Evolutionary conservation across 208 protist genomes (phyloP), one percentile per base, ranked within the genome.

Genomic region (Leishmania amazonensis): DNA sequence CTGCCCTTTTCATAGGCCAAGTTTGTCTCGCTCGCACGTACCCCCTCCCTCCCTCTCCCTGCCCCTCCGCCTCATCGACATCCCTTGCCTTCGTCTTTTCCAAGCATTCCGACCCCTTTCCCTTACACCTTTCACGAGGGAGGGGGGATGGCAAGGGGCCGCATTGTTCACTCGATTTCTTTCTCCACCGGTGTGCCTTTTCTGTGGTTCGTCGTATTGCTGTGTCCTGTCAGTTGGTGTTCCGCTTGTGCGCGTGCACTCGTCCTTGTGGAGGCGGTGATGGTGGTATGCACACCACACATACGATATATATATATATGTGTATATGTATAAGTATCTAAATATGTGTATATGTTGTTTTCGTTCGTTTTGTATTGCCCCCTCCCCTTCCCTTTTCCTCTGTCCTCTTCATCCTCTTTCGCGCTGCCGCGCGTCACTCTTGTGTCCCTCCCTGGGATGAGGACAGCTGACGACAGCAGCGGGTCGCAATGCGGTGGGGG

Each of bases 281-380:
- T 21, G 11, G 51, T 54, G 51, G 24, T 49, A 19, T 51, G 5
- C 24, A 13, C 38, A 38, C 31, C 31, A 35, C 31, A 35, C 31
- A 35, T 35, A 35, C 31, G 31, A 35, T 35, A 35, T 35, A 35
- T 73, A 19, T 74, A 3, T 74, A 17, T 73, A 38, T 9, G 15
- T 73, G 17, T 73, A 49, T 73, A 40, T 73, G 68, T 47, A 38
- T 19, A 38, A 15, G n/a, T 73, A 3, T 77, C 13, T 81, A 31
- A 62, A n/a, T 73, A n/a, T 77, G 31, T 68, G 38, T 79, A 6
- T 79, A 3, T 68, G 19, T 24, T 19, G 45, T 53, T 53, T 75
- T 47, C 9, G 21, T 53, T 28, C 42, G 0, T 53, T 40, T 68
- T 75, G 13, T 49, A 76, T 42, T 19, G 35, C 17, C 40, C 21